Conservation (phyloP, 352 stramenopile genomes). For the Pythium pyrilobum region DNA sequence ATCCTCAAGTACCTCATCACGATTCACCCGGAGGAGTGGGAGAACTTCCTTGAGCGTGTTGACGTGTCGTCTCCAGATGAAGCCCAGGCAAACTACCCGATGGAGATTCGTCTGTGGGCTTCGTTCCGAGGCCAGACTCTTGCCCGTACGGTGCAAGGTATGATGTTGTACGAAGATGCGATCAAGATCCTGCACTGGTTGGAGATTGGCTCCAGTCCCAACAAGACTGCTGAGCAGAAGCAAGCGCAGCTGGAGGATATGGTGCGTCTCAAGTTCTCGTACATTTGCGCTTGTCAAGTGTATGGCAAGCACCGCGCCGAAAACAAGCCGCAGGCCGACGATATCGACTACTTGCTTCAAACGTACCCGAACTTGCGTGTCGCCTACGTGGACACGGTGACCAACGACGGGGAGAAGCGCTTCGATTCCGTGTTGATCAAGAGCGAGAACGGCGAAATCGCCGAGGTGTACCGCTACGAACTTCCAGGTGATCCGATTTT, state of each 20-base stretch:
- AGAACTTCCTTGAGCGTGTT: constrained; percentile 84
- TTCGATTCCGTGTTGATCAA: constrained; percentile 84
- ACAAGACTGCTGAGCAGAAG: constrained; percentile 63
- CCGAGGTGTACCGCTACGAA: constrained; percentile 86
- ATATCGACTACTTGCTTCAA: constrained; percentile 87
- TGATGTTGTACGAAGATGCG: constrained; percentile 89
- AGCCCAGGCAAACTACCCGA: constrained; percentile 52
- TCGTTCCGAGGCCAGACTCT: constrained; percentile 83
- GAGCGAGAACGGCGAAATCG: constrained; percentile 68
- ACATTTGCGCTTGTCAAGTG: constrained; percentile 86
- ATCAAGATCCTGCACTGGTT: constrained; percentile 82
- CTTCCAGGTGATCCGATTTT: constrained; percentile 84
- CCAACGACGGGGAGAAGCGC: constrained; percentile 29
- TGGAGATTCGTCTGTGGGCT: constrained; percentile 79
- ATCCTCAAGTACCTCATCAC: constrained; percentile 88
- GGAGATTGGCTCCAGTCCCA: constrained; percentile 57
- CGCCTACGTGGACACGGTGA: constrained; percentile 80
- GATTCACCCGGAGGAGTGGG: constrained; percentile 85
- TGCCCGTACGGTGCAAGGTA: constrained; percentile 78
- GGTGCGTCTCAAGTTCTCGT: constrained; percentile 82
- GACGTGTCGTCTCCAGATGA: constrained; percentile 63
- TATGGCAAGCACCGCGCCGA: constrained; percentile 77
- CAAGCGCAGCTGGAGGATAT: constrained; percentile 81
- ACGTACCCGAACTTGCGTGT: constrained; percentile 87
- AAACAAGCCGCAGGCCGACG: constrained; percentile 72